phyloP scores from a whole-genome alignment of 2,329 filamentous ascomycete species.

The Monosporascus sp. region DNA sequence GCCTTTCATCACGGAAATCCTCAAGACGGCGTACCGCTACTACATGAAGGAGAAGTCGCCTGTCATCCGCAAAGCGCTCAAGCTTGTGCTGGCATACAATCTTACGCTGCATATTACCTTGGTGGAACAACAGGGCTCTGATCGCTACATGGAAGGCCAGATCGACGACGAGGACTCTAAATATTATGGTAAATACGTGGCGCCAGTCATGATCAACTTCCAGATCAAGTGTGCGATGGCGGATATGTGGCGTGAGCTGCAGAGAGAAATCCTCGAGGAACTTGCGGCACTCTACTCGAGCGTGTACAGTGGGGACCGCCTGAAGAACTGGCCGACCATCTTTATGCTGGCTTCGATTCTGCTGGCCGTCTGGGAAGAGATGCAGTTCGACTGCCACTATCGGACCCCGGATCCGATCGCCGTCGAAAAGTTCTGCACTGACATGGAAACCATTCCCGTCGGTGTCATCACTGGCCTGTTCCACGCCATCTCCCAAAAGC shows the following conservation, averaged over 20 bases:
- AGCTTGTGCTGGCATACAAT: conserved; percentile 93
- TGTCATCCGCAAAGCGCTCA: conserved; percentile 90
- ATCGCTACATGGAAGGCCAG: conserved; percentile 71
- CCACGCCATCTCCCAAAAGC: conserved; percentile 95
- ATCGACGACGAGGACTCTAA: conserved; percentile 83
- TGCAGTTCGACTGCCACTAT: conserved; percentile 98
- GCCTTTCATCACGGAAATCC: conserved; percentile 88
- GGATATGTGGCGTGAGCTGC: conserved; percentile 96
- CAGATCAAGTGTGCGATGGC: conserved; percentile 97
- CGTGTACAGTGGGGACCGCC: conserved; percentile 92
- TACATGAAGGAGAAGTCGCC: conserved; percentile 83
- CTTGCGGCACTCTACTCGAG: conserved; percentile 91
- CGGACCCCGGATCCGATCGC: conserved; percentile 77
- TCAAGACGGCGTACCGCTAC: conserved; percentile 93
- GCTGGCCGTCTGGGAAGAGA: conserved; percentile 94
- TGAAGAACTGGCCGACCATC: conserved; percentile 99
- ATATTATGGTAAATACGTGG: conserved; percentile 84
- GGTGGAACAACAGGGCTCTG: conserved; percentile 81
- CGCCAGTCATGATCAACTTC: conserved; percentile 99
- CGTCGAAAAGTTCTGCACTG: conserved; percentile 89
- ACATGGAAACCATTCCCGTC: conserved; percentile 95
- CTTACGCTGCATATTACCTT: conserved; percentile 91
- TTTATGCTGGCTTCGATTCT: conserved; percentile 95
- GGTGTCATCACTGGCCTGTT: conserved; percentile 95
- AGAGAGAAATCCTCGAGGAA: conserved; percentile 94